Base-by-base conservation (phyloP, 164 flowering plant genomes). In the Aristolochia fimbriata region DNA sequence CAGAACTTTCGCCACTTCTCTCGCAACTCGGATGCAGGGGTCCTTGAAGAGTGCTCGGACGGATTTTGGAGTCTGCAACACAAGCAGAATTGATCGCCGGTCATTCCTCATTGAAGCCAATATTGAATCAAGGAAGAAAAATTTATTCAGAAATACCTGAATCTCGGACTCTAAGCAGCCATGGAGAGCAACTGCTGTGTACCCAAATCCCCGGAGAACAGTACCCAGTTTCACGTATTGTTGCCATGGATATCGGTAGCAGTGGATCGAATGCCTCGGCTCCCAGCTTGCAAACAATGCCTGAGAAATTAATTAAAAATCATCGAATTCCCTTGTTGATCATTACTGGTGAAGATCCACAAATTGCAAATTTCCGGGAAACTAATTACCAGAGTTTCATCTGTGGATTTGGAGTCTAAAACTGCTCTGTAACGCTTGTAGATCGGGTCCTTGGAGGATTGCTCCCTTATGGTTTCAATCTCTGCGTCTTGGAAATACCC, bases 221-320 rank as follows among this genome's bases (percentile, higher is more conserved):
- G 70, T 72, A 62, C 99, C 97, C 23, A 93, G 16, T 68, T 84
- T 83, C 22, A 90, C 91, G 58, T 90, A 90, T 58, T 90, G 89
- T 63, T 87, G 79, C 85, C 92, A 81, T 62, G 99, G 99, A 67
- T 75, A 74, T 58, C 74, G 77, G 67, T 82, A 58, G 54, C 95
- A 81, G 58, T 76, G 78, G 55, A 76, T 75, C n/a, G 85, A 78
- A 51, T 82, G 84, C 70, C 91, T 80, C 31, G 97, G 99, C 75
- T 93, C 99, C 99, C 99, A 93, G 69, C 96, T 90, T 19, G 99
- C 94, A 71, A 90, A 74, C 61, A 80, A 58, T 56, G 99, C 99
- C 98, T 89, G 70, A 24, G 23, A 15, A 17, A 52, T 17, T 22
- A 30, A 60, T 9, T 31, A 22, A 37, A 37, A 23, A 22, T 52